Percentiles rank a stretch among this genome's conserved stretches.
Evolutionary conservation across 2,329 filamentous ascomycete genomes (phyloP).

Genomic region (Aspergillus sp.): DNA sequence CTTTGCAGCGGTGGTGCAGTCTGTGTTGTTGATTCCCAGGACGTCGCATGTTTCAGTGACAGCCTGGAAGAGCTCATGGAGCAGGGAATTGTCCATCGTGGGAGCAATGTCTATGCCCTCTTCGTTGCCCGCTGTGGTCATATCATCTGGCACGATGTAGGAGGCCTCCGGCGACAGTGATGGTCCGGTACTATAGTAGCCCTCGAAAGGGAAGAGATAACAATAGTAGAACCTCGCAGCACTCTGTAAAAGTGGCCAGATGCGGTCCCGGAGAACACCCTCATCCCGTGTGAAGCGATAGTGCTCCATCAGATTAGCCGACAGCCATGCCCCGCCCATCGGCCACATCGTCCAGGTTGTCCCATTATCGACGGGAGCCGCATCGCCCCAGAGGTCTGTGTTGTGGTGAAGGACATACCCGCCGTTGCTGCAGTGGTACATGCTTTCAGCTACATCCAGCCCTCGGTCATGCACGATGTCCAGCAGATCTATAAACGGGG

Average conservation of each 20-base stretch:
- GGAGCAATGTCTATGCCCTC: conserved; percentile 33
- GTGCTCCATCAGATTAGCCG: conserved; percentile 59
- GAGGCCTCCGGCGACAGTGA: conserved; percentile 25
- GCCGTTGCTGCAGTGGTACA: conserved; percentile 53
- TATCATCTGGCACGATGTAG: conserved; percentile 12
- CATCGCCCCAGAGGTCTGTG: conserved; percentile 60
- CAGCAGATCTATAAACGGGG: conserved; percentile 46
- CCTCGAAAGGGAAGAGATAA: conserved; percentile 12
- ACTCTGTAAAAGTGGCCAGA: conserved; percentile 17
- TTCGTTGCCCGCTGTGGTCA: not conserved
- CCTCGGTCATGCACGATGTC: conserved; percentile 42
- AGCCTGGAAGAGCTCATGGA: conserved; percentile 36
- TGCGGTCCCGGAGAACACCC: conserved; percentile 14
- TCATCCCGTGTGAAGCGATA: conserved; percentile 52
- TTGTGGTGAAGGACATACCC: conserved; percentile 60
- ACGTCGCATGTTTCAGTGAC: conserved; percentile 2
- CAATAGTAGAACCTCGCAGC: conserved; percentile 16
- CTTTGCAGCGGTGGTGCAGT: conserved; percentile 4
- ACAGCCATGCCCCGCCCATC: conserved; percentile 58
- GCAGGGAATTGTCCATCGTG: conserved; percentile 49
- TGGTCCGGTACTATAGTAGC: conserved; percentile 16
- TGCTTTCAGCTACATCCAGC: conserved; percentile 51
- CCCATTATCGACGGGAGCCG: conserved; percentile 50
- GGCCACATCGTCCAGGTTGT: conserved; percentile 41
- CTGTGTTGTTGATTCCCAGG: conserved; percentile 6